Evolutionary conservation across 257 asterid species (phyloP).

Genomic region (Galeopsis tetrahit): DNA sequence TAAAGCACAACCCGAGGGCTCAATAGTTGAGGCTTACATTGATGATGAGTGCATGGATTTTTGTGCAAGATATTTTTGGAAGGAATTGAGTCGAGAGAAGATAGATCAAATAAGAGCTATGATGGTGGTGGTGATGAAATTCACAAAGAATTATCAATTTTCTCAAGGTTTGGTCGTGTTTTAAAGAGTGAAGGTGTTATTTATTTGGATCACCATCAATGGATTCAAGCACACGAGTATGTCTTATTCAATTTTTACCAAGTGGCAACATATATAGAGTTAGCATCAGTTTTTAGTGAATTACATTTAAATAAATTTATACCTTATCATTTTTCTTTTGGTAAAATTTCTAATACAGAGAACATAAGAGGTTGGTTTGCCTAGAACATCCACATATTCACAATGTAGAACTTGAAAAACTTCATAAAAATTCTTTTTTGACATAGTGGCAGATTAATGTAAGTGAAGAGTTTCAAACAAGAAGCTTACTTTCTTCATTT

Average conservation of each 20-base stretch:
- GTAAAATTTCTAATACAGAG: too few relatives aligned
- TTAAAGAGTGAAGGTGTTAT: neutral
- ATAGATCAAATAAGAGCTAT: neutral
- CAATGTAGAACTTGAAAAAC: too few relatives aligned
- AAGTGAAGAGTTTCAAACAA: too few relatives aligned
- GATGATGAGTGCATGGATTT: neutral
- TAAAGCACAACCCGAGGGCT: neutral
- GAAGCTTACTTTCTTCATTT: too few relatives aligned
- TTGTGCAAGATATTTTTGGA: neutral
- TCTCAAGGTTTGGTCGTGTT: neutral
- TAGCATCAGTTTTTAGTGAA: too few relatives aligned
- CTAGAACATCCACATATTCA: too few relatives aligned
- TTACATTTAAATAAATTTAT: too few relatives aligned
- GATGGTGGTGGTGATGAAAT: neutral
- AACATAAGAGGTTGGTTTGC: too few relatives aligned
- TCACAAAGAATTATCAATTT: neutral
- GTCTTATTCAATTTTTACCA: neutral
- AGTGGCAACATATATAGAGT: neutral
- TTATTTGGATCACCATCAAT: constrained; percentile 5
- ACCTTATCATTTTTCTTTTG: too few relatives aligned
- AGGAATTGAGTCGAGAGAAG: neutral
- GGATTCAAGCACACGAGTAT: neutral
- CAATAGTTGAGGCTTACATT: neutral
- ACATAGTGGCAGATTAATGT: too few relatives aligned
- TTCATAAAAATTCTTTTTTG: too few relatives aligned